Base-by-base conservation (phyloP, 495 filamentous ascomycete species). In the Penicillium ochrochloron region DNA sequence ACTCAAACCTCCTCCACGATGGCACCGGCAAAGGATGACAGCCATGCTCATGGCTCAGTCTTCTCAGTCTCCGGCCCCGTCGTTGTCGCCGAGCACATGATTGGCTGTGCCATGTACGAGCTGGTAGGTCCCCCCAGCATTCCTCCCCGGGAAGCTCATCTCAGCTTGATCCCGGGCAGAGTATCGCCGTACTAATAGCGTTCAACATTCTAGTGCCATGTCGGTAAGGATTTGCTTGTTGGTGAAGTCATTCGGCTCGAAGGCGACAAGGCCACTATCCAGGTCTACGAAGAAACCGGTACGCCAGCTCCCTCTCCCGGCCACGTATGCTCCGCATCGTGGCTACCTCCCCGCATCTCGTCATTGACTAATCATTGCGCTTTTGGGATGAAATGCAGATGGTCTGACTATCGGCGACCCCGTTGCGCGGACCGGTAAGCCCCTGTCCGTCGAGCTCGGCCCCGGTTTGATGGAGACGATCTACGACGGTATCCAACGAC, bases 71-170 rank as follows among this genome's bases (percentile, higher is more conserved):
- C 71, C 73, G 95, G 93, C 58, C 96, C 95, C 69, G 95, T 99
- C 81, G 89, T 98, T 67, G 88, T 98, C 69, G 95, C 96, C 74
- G 94, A 98, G 83, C 88, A 97, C 77, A 97, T 98, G 94, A 91
- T 93, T 73, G 95, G 95, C 74, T 96, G 95, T 88, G 93, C 95
- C 73, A 98, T 99, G 96, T 97, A 99, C 85, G 95, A 99, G 82
- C 82, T 99, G 86, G 94, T 94, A 80, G 64, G 84, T 11, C 1
- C 15, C 57, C 37, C 56, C 37, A 58, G 31, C 56, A 42, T 42
- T 29, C 27, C 56, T 27, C 54, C 42, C 59, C 29, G 21, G 12
- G 64, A 53, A 70, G 60, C 57, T 61, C 41, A 11, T 37, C 53
- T 12, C 7, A 21, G 31, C 31, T 21, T 35, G 21, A 8, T 5